Conservation (phyloP, 2,329 filamentous ascomycete genomes). For the Cadophora sp. region DNA sequence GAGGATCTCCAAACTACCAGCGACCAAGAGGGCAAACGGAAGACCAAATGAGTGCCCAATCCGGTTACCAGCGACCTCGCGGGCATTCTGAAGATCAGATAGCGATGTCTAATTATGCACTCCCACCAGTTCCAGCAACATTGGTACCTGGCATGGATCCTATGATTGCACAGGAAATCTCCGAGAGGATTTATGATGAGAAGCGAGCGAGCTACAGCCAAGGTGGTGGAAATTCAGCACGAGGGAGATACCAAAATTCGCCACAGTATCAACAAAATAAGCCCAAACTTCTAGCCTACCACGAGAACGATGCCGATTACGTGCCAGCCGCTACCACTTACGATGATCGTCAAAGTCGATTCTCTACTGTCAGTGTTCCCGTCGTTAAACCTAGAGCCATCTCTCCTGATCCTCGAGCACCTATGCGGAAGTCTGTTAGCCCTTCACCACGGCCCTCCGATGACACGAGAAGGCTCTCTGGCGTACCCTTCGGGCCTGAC, state of each 20-base stretch:
- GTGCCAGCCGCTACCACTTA: slow-evolving; percentile 37
- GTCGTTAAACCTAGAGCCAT: slow-evolving; percentile 39
- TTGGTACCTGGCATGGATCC: slow-evolving; percentile 68
- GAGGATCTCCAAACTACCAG: slow-evolving; percentile 10
- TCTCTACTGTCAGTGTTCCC: slow-evolving; percentile 43
- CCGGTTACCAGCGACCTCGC: slow-evolving; percentile 28
- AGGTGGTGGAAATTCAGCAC: slow-evolving; percentile 48
- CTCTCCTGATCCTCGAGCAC: slow-evolving; percentile 45
- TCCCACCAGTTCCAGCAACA: slow-evolving; percentile 60
- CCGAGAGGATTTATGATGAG: slow-evolving; percentile 63
- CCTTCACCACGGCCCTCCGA: slow-evolving; percentile 63
- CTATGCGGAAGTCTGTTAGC: slow-evolving; percentile 76
- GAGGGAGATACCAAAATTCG: slow-evolving; percentile 47
- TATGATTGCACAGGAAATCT: slow-evolving; percentile 60
- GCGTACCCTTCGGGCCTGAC: slow-evolving; percentile 76
- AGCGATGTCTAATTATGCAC: slow-evolving; percentile 45
- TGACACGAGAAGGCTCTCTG: slow-evolving; percentile 60
- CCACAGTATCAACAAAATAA: slow-evolving; percentile 39
- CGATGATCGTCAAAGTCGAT: slow-evolving; percentile 42
- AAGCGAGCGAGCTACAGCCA: slow-evolving; percentile 56
- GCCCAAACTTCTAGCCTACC: slow-evolving; percentile 39
- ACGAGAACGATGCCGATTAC: slow-evolving; percentile 35
- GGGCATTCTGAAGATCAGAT: slow-evolving; percentile 37
- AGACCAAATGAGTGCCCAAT: not conserved
- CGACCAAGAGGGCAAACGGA: slow-evolving; percentile 17